Conservation (phyloP, 306 rosid species). For the Pachyrhizus erosus region DNA sequence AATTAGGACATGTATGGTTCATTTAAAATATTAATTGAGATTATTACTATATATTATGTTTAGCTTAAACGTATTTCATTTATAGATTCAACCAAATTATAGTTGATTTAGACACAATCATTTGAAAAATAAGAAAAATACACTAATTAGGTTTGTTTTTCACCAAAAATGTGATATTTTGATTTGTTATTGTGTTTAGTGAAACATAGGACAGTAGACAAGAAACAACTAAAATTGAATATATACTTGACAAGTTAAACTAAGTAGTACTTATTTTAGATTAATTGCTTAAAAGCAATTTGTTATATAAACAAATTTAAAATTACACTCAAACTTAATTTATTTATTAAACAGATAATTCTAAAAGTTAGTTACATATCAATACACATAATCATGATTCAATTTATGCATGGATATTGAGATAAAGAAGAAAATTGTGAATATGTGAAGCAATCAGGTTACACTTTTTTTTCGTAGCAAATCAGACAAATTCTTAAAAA, state of each 20-base stretch:
- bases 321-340: not conserved
- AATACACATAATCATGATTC: not conserved
- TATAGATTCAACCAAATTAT: not conserved
- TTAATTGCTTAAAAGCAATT: not conserved
- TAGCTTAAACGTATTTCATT: not conserved
- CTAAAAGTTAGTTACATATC: not conserved
- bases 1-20: not conserved
- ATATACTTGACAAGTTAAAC: not conserved
- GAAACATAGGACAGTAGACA: not conserved
- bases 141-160: not conserved
- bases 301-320: not conserved
- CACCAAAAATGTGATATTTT: not conserved
- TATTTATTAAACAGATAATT: not conserved
- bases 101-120: not conserved
- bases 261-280: not conserved
- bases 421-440: not conserved
- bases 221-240: not conserved
- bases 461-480: not conserved
- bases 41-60: not conserved
- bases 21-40: not conserved
- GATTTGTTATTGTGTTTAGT: not conserved
- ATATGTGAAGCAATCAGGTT: not conserved
- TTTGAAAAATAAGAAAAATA: not conserved
- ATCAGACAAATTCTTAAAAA: not conserved
- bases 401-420: not conserved